Conservation (phyloP, 352 stramenopile species). For the Achlya hypogyna region DNA sequence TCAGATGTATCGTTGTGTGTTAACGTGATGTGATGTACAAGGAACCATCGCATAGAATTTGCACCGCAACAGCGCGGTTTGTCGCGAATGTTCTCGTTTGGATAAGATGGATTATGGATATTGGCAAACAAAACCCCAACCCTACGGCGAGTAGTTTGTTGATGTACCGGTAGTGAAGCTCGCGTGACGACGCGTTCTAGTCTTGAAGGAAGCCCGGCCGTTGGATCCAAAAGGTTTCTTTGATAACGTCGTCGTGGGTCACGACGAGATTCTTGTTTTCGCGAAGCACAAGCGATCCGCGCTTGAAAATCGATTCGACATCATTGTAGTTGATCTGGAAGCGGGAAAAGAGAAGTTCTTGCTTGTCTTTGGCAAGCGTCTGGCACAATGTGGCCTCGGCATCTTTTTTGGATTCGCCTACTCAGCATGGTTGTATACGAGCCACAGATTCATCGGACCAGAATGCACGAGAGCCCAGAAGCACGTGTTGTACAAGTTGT, state of each 20-base stretch:
- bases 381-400: conserved; percentile 25
- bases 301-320: conserved; percentile 10
- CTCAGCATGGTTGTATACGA: neutral
- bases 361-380: conserved; percentile 31
- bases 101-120: neutral
- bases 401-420: conserved; percentile 15
- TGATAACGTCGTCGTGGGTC: conserved; percentile 8
- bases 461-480: conserved; percentile 33
- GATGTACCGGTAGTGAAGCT: no score
- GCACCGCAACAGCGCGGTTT: no score
- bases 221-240: conserved; percentile 1
- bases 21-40: no score
- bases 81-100: neutral
- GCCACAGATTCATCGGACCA: conserved; percentile 5
- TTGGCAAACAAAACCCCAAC: no score
- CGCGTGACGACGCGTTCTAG: neutral
- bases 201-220: neutral
- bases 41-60: no score
- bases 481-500: conserved; percentile 35
- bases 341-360: conserved; percentile 31
- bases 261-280: neutral
- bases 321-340: conserved; percentile 38
- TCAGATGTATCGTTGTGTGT: no score
- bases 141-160: no score
- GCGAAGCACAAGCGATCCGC: conserved; percentile 1